Evolutionary conservation across 1,284 basidiomycete species (phyloP).

Genomic region (Ustilago bromivora): DNA sequence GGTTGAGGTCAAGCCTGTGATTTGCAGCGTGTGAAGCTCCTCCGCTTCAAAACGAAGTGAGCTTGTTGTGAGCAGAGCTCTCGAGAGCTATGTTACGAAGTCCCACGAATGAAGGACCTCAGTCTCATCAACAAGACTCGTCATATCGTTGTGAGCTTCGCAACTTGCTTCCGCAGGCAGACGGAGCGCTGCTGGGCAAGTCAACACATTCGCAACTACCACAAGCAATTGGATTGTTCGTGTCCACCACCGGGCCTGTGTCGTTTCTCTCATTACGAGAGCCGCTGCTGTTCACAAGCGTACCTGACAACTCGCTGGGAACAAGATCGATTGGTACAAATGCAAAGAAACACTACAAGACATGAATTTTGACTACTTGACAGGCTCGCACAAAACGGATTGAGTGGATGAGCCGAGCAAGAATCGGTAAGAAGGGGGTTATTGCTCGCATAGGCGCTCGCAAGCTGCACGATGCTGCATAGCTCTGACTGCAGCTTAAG

Average conservation of each 20-base stretch:
- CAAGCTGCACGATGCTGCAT: not conserved
- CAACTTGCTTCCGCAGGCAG: too few species aligned
- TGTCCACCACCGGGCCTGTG: too few species aligned
- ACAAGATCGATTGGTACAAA: constrained; percentile 7
- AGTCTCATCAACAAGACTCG: too few species aligned
- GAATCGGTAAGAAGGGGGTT: not conserved
- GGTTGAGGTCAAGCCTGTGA: too few species aligned
- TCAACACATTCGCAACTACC: too few species aligned
- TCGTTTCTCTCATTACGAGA: too few species aligned
- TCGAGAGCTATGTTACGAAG: too few species aligned
- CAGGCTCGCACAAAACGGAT: not conserved
- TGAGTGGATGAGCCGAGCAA: not conserved
- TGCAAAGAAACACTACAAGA: constrained; percentile 3
- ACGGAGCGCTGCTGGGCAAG: too few species aligned
- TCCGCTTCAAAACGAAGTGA: not conserved
- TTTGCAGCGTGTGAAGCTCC: not conserved
- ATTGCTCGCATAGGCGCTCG: not conserved
- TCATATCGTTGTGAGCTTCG: too few species aligned
- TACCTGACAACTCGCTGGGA: not conserved
- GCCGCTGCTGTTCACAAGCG: too few species aligned
- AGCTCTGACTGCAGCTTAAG: constrained; percentile 9
- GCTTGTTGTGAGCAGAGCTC: not conserved
- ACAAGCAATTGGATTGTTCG: too few species aligned
- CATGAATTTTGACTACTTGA: constrained; percentile 2
- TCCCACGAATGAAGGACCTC: too few species aligned